Evolutionary conservation across 768 basidiomycete genomes (phyloP), one percentile per base, ranked within the genome.

Genomic region (Tylopilus subfusipes): DNA sequence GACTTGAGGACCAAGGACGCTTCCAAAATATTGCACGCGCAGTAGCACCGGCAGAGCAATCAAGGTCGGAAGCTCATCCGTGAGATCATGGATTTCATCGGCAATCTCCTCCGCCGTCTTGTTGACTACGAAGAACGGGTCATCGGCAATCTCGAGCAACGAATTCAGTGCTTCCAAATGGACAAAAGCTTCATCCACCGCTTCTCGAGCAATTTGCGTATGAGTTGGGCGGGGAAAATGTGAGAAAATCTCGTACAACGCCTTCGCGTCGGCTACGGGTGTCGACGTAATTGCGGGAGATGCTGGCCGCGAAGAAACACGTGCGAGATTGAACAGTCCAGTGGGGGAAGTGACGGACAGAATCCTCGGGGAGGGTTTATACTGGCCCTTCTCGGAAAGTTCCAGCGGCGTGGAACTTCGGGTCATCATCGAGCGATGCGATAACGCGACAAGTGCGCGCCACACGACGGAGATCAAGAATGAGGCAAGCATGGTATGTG

Each of bases 111-210:
- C 62, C 18, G 49, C 44, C 21, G 65, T 54, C 47, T 62, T 68
- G 27, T 61, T 55, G n/a, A 38, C 45, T 27, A 29, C 52, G 40
- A 61, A 63, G 21, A 61, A 54, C 5, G 74, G 76, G 34, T 72
- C 56, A 25, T 64, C 70, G 16, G 78, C 73, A 16, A 75, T 75
- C 54, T 86, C 84, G 14, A 90, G 73, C 25, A 90, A 75, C 11
- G 76, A 72, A 16, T 74, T 73, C 18, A 92, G 69, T 21, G 82
- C 78, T 59, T 76, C 72, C 25, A 92, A 72, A 16, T 82, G 85
- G 51, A 79, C 80, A 60, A 86, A 83, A 2, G 87, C 90, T 63
- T 91, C 90, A 50, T 87, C 84, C 11, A 92, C 88, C 6, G 88
- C 90, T 66, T 93, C 90, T 38, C 78, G 76, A n/a, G 90, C 90